phyloP scores from a whole-genome alignment of 805 yeast genomes.

The Suhomyces canberraensis region DNA sequence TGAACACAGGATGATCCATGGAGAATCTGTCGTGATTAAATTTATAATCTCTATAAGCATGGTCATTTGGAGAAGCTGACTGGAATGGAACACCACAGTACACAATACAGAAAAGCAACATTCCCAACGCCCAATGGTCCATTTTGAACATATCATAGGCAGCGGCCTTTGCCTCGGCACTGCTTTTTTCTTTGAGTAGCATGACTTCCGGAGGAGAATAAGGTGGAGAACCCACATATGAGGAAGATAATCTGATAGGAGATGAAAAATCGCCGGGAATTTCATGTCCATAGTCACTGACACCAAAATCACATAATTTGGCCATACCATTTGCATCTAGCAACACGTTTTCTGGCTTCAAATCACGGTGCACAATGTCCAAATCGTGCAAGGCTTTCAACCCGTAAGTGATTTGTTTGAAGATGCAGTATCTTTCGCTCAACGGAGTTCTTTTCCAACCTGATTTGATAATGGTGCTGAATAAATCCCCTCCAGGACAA shows the following conservation, averaged over 20 bases:
- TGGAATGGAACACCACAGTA: slow-evolving; percentile 60
- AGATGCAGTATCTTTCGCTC: slow-evolving; percentile 58
- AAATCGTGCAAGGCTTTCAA: slow-evolving; percentile 58
- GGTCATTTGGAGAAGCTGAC: slow-evolving; percentile 47
- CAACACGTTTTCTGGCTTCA: slow-evolving; percentile 72
- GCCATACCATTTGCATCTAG: slow-evolving; percentile 58
- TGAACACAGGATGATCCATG: slow-evolving; percentile 46
- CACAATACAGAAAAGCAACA: slow-evolving; percentile 58
- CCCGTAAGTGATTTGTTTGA: slow-evolving; percentile 66
- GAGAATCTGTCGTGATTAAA: slow-evolving; percentile 42
- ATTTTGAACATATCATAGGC: slow-evolving; percentile 62
- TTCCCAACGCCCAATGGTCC: slow-evolving; percentile 74
- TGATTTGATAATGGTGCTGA: slow-evolving; percentile 49
- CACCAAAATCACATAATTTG: slow-evolving; percentile 75
- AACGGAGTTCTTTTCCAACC: slow-evolving; percentile 57
- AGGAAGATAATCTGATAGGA: slow-evolving; percentile 36
- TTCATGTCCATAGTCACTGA: slow-evolving; percentile 61
- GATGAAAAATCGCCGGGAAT: slow-evolving; percentile 48
- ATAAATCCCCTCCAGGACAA: slow-evolving; percentile 62
- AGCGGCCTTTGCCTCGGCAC: slow-evolving; percentile 32
- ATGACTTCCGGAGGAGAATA: slow-evolving; percentile 78
- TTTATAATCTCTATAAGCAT: slow-evolving; percentile 53
- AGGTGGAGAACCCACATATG: slow-evolving; percentile 77
- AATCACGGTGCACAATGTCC: slow-evolving; percentile 70
- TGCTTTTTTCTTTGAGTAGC: slow-evolving; percentile 39